Percentiles rank a stretch among this genome's conserved stretches.
Conservation (phyloP, 2,329 filamentous ascomycete species). For the Microsporum ferrugineum region DNA sequence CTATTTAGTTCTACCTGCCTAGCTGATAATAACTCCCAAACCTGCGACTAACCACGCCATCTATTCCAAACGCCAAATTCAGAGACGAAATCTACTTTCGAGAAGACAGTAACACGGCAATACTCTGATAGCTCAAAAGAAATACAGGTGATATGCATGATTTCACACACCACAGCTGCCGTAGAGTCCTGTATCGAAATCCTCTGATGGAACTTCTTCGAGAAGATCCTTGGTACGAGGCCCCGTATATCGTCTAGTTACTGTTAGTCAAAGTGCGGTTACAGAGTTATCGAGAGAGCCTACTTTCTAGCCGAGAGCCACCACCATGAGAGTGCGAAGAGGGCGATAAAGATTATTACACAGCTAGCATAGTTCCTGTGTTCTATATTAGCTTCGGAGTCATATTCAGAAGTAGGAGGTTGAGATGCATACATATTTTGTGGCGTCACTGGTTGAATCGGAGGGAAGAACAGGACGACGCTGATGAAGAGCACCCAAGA, state of each 20-base stretch:
- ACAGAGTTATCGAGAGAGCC: constrained; percentile 9
- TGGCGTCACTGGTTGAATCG: constrained; percentile 36
- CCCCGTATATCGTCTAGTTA: constrained; percentile 44
- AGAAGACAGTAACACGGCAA: no score
- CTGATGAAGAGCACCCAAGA: constrained; percentile 53
- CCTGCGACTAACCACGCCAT: background rate
- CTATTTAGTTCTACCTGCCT: background rate
- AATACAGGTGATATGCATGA: background rate
- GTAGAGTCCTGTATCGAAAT: constrained; percentile 13
- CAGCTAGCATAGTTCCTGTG: constrained; percentile 39
- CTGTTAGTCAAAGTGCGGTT: background rate
- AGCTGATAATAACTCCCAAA: background rate
- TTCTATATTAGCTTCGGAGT: constrained; percentile 3
- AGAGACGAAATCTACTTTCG: background rate
- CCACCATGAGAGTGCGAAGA: constrained; percentile 43
- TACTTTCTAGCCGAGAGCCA: constrained; percentile 32
- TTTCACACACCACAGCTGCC: background rate
- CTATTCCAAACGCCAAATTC: background rate
- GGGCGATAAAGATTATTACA: constrained; percentile 36
- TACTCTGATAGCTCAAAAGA: background rate
- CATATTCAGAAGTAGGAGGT: background rate
- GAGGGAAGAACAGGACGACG: constrained; percentile 47
- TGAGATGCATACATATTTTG: constrained; percentile 36
- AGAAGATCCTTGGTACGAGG: constrained; percentile 46
- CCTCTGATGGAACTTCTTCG: constrained; percentile 25